phyloP scores from a whole-genome alignment of 2,329 filamentous ascomycete species.

The Fusarium sp. region DNA sequence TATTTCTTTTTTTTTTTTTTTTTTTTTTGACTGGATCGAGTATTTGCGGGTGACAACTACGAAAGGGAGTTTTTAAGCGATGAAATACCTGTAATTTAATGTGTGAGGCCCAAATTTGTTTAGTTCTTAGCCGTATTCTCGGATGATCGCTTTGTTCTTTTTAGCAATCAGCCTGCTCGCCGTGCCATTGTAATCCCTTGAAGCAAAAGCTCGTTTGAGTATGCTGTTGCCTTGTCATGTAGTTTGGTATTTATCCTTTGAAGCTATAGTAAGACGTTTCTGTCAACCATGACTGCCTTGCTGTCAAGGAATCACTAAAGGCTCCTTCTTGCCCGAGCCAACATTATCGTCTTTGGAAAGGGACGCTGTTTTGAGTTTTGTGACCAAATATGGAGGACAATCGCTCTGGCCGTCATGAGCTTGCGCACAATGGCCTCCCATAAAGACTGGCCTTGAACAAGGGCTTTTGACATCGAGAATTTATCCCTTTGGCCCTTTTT shows the following conservation, averaged over 20 bases:
- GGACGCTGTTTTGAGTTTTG: background rate
- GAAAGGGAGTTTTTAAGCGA: background rate
- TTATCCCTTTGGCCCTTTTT: background rate
- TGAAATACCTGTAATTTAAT: background rate
- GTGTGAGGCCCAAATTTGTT: background rate
- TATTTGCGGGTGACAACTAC: background rate
- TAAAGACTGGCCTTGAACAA: background rate
- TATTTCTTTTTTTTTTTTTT: background rate
- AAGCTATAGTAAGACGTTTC: background rate
- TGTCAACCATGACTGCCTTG: background rate
- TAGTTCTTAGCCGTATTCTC: background rate
- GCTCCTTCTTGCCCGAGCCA: background rate
- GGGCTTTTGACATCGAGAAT: background rate
- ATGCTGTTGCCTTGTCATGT: too few relatives aligned
- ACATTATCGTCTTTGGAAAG: background rate
- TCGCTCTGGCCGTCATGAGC: background rate
- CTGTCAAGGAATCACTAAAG: background rate
- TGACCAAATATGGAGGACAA: background rate
- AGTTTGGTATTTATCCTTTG: too few relatives aligned
- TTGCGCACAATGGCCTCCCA: background rate
- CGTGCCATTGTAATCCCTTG: background rate
- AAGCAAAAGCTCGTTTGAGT: too few relatives aligned
- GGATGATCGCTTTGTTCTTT: background rate
- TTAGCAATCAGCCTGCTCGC: background rate
- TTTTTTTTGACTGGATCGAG: background rate